These are phyloP conservation scores for Sugiyamaella novakii DNA, from an alignment of 1,139 yeast species.

Conservation along the genomic window DNA sequence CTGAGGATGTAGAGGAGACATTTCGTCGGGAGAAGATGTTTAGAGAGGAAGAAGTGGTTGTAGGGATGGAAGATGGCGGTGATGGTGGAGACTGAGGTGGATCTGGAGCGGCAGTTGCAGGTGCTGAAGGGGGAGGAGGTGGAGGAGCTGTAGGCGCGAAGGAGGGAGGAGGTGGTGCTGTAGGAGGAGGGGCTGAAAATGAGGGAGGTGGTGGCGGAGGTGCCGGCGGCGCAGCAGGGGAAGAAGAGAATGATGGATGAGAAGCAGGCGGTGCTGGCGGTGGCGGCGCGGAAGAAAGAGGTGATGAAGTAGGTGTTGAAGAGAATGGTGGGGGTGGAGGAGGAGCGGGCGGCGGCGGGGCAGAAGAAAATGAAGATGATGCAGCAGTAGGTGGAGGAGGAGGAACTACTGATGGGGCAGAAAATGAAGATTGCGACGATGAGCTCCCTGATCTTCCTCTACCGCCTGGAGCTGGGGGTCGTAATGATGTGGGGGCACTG, in stretches of 20 bases:
- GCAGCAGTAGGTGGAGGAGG: conserved; percentile 29
- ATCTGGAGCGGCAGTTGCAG: conserved; percentile 28
- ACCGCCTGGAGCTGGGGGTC: conserved; percentile 33
- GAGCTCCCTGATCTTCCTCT: conserved; percentile 26
- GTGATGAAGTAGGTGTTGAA: conserved; percentile 23
- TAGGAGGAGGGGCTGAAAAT: conserved; percentile 20
- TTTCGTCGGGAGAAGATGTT: conserved; percentile 31
- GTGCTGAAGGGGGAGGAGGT: conserved; percentile 28
- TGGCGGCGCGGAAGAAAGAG: conserved; percentile 30
- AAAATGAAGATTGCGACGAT: conserved; percentile 19
- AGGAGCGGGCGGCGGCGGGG: conserved; percentile 29
- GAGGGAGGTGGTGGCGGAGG: conserved; percentile 17
- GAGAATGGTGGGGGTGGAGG: conserved; percentile 33
- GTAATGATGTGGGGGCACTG: conserved; percentile 18
- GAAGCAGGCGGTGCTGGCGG: conserved; percentile 26
- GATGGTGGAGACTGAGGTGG: conserved; percentile 16
- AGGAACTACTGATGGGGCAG: conserved; percentile 28
- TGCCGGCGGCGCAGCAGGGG: conserved; percentile 23
- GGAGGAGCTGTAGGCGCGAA: conserved; percentile 33
- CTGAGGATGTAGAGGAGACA: conserved; percentile 32
- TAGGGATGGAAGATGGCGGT: conserved; percentile 32
- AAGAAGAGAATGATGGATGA: conserved; percentile 28
- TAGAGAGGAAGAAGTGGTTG: conserved; percentile 23
- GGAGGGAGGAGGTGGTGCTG: conserved; percentile 23
- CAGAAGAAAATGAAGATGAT: conserved; percentile 30